Evolutionary conservation across 2,329 filamentous ascomycete genomes (phyloP).

Genomic region (Alternaria incomplexa): DNA sequence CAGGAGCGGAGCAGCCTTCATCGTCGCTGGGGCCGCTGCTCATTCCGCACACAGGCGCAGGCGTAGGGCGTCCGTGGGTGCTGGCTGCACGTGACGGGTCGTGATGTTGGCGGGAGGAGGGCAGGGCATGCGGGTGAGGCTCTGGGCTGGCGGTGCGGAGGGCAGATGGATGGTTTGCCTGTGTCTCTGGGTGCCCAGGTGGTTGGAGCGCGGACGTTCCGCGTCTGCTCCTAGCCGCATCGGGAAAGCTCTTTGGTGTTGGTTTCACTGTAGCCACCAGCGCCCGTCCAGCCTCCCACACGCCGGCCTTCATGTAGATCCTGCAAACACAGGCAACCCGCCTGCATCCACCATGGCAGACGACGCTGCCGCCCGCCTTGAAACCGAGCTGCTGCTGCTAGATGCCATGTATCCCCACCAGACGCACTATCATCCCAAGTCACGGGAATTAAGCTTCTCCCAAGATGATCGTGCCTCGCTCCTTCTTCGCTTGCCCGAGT

Average conservation of each 20-base stretch:
- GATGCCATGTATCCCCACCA: constrained; percentile 54
- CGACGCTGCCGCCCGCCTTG: constrained; percentile 29
- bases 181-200: constrained; percentile 25
- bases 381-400: constrained; percentile 51
- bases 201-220: constrained; percentile 26
- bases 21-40: constrained; percentile 51
- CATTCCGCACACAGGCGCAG: constrained; percentile 8
- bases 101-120: constrained; percentile 1
- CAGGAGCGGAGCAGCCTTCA: constrained; percentile 96
- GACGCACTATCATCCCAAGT: constrained; percentile 39
- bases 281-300: neutral
- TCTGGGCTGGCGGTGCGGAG: neutral
- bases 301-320: neutral
- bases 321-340: neutral
- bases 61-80: constrained; percentile 8
- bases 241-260: constrained; percentile 18
- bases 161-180: constrained; percentile 11
- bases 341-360: constrained; percentile 12
- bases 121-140: neutral
- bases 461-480: constrained; percentile 31
- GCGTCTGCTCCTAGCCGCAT: constrained; percentile 26
- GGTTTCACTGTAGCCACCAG: constrained; percentile 15
- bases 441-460: constrained; percentile 49
- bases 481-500: constrained; percentile 48
- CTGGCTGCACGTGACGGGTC: constrained; percentile 14